phyloP scores from a whole-genome alignment of 495 filamentous ascomycete genomes.

The Aspergillus incahuasiensis region DNA sequence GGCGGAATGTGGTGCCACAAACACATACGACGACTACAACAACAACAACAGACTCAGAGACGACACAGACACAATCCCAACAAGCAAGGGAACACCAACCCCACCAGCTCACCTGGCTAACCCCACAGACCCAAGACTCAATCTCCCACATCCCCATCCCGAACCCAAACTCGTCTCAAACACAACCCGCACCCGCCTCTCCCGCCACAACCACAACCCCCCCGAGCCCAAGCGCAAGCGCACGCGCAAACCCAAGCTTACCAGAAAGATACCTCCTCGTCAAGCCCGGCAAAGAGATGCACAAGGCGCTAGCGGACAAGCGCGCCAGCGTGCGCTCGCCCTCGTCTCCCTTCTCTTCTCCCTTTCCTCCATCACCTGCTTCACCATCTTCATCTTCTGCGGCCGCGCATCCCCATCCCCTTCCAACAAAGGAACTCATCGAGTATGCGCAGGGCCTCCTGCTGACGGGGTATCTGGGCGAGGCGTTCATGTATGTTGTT shows the following conservation, averaged over 20 bases:
- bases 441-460: conserved; percentile 31
- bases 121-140: conserved; percentile 23
- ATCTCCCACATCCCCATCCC: conserved; percentile 17
- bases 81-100: no score
- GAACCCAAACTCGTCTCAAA: neutral
- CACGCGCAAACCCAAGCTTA: no score
- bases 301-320: conserved; percentile 23
- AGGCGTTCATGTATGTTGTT: conserved; percentile 32
- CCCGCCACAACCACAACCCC: neutral
- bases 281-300: conserved; percentile 28
- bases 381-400: neutral
- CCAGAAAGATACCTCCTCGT: conserved; percentile 22
- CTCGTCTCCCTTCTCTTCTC: neutral
- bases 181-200: neutral
- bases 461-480: conserved; percentile 22
- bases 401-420: neutral
- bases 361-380: neutral
- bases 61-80: neutral
- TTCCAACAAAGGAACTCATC: conserved; percentile 23
- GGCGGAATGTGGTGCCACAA: neutral
- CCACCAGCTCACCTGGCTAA: conserved; percentile 20
- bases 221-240: neutral
- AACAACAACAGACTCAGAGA: neutral
- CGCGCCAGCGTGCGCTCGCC: conserved; percentile 19
- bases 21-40: neutral